Evolutionary conservation across 441 rosid species (phyloP).

Genomic region (Corymbia calophylla): DNA sequence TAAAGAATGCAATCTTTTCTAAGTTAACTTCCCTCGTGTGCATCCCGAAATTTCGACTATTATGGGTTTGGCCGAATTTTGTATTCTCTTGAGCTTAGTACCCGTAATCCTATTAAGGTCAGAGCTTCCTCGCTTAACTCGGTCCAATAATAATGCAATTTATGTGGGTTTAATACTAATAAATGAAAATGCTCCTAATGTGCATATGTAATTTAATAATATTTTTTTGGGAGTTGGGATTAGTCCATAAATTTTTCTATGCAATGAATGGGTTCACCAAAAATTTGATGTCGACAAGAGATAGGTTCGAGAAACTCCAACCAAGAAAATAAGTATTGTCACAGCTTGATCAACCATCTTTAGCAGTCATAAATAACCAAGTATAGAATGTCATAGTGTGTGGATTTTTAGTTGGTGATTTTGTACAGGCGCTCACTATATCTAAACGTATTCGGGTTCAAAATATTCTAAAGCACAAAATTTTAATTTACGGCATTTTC

Average conservation of each 20-base stretch:
- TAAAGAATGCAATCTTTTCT: not conserved
- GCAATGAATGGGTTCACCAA: not conserved
- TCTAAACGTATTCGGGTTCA: not conserved
- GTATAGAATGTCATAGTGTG: not conserved
- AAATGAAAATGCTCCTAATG: not conserved
- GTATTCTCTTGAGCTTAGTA: not conserved
- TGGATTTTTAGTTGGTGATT: not conserved
- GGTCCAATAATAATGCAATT: not conserved
- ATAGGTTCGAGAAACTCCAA: not conserved
- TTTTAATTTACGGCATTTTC: not conserved
- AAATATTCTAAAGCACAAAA: too few relatives aligned
- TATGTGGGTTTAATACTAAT: not conserved
- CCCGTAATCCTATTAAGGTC: not conserved
- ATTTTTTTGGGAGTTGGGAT: accelerated
- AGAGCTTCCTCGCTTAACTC: not conserved
- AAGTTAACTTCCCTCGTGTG: not conserved
- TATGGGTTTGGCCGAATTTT: not conserved
- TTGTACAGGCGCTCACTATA: not conserved
- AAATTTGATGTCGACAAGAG: not conserved
- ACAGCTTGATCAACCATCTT: not conserved
- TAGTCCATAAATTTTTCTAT: not conserved
- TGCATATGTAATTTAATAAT: not conserved
- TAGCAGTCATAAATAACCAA: not conserved
- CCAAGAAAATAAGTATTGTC: too few relatives aligned
- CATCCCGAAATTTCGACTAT: not conserved